Evolutionary conservation across 768 basidiomycete genomes (phyloP).

Genomic region (Collybia sordida): DNA sequence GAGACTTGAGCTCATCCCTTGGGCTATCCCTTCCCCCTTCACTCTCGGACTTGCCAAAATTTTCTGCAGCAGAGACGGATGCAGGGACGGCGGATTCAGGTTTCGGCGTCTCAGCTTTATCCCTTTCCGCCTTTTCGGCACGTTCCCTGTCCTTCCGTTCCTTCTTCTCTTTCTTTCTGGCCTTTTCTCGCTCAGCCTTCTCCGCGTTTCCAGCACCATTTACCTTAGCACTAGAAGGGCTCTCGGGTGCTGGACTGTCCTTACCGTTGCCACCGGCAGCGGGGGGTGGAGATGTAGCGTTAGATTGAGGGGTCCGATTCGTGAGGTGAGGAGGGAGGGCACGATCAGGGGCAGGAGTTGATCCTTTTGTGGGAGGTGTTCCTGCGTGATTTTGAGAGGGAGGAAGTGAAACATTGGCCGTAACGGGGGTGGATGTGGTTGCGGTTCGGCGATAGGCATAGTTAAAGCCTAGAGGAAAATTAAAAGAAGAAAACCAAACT

Average conservation of each 20-base stretch:
- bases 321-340: conserved; percentile 27
- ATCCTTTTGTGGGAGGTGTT: conserved; percentile 30
- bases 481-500: conserved; percentile 1
- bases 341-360: conserved; percentile 28
- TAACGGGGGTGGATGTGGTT: conserved; percentile 60
- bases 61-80: conserved; percentile 10
- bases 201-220: conserved; percentile 44
- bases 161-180: conserved; percentile 62
- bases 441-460: conserved; percentile 88
- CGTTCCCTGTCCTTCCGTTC: conserved; percentile 59
- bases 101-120: conserved; percentile 27
- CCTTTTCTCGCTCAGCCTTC: conserved; percentile 54
- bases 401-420: conserved; percentile 52
- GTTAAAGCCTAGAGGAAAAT: conserved; percentile 73
- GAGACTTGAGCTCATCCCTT: conserved; percentile 49
- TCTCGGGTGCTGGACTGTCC: conserved; percentile 28
- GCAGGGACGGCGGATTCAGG: conserved; percentile 29
- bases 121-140: conserved; percentile 40
- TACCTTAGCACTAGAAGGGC: conserved; percentile 21
- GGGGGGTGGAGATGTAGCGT: conserved; percentile 36
- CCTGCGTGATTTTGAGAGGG: neutral
- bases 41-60: too few species aligned
- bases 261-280: conserved; percentile 28
- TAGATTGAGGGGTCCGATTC: conserved; percentile 29
- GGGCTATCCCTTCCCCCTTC: conserved; percentile 1